Evolutionary conservation across 177 flowering plant genomes (phyloP), one percentile per base, ranked within the genome.

Genomic region (Vitis hybrid): DNA sequence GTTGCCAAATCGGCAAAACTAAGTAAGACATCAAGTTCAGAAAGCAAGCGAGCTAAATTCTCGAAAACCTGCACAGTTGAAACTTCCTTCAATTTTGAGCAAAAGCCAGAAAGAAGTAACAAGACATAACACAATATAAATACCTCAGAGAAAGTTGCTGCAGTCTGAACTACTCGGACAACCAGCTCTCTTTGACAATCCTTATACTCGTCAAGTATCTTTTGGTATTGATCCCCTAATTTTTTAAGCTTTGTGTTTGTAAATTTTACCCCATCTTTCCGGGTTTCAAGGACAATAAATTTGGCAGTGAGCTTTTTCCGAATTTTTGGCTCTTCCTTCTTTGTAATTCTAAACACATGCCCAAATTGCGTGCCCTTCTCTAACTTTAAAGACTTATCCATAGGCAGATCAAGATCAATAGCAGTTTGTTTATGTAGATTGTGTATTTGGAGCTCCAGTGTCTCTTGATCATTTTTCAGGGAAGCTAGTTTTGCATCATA

Each of bases 1-100:
- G 90, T 79, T 69, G 97, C 98, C 76, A 96, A 79, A 77, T 93
- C 99, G 70, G 99, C 94, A 88, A 96, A 96, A 82, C 98, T 86
- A 58, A 91, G 95, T 77, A 96, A 83, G 60, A 93, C 99, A 83
- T 96, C 99, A 83, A 96, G 21, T 74, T 96, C 99, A 68, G 99
- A 90, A 33, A 96, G 92, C 75, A 84, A 49, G 14, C 77, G 84
- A 76, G 97, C 94, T 70, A 93, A 39, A 53, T 85, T 69, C 64
- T 84, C 90, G 78, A 96, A 95, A 19, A 96, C 94, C 99, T 96
- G 88, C 78, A 86, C 21, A 71, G 53, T 63, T 39, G 22, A 65
- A 73, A 69, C 18, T 60, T 72, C 62, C 21, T 16, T 70, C 61
- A 39, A 70, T 56, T 19, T 56, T 66, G 22, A 69, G 56, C 9